Base-by-base conservation (phyloP, 2,329 filamentous ascomycete species). In the Myriangium duriaei region DNA sequence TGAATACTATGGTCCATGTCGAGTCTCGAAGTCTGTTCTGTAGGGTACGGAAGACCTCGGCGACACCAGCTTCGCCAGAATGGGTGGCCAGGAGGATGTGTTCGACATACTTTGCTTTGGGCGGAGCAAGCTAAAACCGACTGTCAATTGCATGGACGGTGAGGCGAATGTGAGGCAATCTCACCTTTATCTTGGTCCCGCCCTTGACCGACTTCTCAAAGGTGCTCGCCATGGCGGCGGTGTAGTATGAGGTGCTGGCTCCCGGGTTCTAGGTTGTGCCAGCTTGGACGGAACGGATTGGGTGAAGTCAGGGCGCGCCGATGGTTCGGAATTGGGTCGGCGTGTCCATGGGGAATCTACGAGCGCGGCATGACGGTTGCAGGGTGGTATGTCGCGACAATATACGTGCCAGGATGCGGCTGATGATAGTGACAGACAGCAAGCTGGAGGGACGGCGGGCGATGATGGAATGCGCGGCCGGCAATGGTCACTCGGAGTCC, bases 171-270 rank as follows among this genome's bases (percentile, higher is more conserved):
- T 37, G 18, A 24, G 31, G 11, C 14, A 18, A 21, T 49, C 60
- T 60, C 53, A 87, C 86, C 76, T 95, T 96, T 59, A 93, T 84
- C 71, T 96, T 96, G 54, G 88, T 96, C 52, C 84, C 88, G 65
- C 88, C 91, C 71, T 96, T 96, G 57, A 98, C 91, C 51, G 87
- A 93, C 72, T 96, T 98, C 71, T 98, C 91, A 59, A 96, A 96
- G 42, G 83, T 88, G 67, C 78, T 82, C 49, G 81, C 76, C 82
- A 87, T 87, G 37, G 40, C 41, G 21, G 41, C 34, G 42, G 37
- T 11, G n/a, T 17, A 18, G 11, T 16, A 11, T 16, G 39, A 37
- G 13, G 21, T n/a, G n/a, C n/a, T n/a, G n/a, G n/a, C n/a, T n/a
- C n/a, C n/a, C n/a, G n/a, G n/a, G n/a, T n/a, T n/a, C n/a, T n/a